Percentiles rank a stretch among this genome's conserved stretches.
phyloP scores from a whole-genome alignment of 129 eudicot genomes.

The Kitagawia praeruptora region DNA sequence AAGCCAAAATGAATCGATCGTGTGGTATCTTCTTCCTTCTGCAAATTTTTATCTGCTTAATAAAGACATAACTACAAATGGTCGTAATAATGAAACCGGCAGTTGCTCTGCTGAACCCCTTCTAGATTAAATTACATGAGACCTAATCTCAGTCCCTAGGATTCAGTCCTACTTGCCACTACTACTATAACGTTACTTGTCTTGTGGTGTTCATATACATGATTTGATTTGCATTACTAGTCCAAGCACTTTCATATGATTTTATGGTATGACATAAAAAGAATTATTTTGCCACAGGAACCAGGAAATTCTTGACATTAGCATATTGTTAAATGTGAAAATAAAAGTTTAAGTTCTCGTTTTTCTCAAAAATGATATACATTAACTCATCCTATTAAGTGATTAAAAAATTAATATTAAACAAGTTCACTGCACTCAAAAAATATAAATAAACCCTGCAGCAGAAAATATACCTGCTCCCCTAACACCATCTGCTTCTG shows the following conservation, averaged over 20 bases:
- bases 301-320: not conserved
- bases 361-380: not conserved
- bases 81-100: not conserved
- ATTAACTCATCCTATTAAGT: not conserved
- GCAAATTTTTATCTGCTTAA: not conserved
- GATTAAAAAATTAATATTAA: not conserved
- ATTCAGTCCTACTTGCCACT: not conserved
- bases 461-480: conserved; percentile 37
- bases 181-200: not conserved
- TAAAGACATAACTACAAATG: not conserved
- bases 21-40: not conserved
- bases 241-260: not conserved
- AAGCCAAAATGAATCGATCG: not conserved
- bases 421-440: not conserved
- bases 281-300: not conserved
- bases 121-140: not conserved
- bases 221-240: not conserved
- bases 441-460: not conserved
- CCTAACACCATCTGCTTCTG: conserved; percentile 41
- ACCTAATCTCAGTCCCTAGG: not conserved
- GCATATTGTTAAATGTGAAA: not conserved
- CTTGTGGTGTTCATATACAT: not conserved
- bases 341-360: not conserved
- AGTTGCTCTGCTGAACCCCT: not conserved
- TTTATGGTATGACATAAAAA: not conserved